Evolutionary conservation across 2,329 filamentous ascomycete genomes (phyloP), one percentile per base, ranked within the genome.

Genomic region (Neophaeococcomyces mojaviensis): DNA sequence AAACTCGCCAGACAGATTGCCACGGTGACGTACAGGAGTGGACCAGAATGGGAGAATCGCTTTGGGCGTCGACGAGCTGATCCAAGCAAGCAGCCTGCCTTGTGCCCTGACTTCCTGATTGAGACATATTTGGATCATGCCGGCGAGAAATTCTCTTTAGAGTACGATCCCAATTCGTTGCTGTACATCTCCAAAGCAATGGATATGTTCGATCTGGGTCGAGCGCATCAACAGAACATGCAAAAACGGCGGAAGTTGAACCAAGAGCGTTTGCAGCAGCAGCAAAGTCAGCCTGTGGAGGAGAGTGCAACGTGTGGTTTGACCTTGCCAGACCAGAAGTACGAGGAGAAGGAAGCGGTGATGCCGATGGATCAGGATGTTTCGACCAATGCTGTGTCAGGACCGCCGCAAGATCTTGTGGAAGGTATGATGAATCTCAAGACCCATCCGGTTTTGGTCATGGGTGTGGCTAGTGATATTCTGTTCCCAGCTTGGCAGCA

Each of bases 401-500:
- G 74, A 0, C 86, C 88, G 0, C 88, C 90, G 0, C 73, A 77
- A 41, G 92, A 98, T 63, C 71, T 98, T 0, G 76, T 97, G 30
- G 72, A 73, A 0, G 92, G 92, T 0, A 70, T 98, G 16, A 68
- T 77, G 3, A 68, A 79, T 0, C 66, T 97, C 44, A 79, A 82
- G 44, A 76, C 89, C 50, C 90, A 83, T 40, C 86, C 88, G 0
- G 84, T 87, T 1, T 73, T 98, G 18, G 86, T 98, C 9, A 82
- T 98, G 71, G 92, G 92, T 28, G 92, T 97, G 3, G 87, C 88
- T 0, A 96, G 88, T 58, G 92, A 98, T 62, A 97, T 96, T 40
- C 70, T 98, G 30, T 98, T 98, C 68, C 92, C 92, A 0, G 88
- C 92, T 0, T 98, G 92, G 90, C 92, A 98, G 69, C 92, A 98